Conservation (phyloP, 1,284 basidiomycete genomes). For the Neolentinus lepideus region DNA sequence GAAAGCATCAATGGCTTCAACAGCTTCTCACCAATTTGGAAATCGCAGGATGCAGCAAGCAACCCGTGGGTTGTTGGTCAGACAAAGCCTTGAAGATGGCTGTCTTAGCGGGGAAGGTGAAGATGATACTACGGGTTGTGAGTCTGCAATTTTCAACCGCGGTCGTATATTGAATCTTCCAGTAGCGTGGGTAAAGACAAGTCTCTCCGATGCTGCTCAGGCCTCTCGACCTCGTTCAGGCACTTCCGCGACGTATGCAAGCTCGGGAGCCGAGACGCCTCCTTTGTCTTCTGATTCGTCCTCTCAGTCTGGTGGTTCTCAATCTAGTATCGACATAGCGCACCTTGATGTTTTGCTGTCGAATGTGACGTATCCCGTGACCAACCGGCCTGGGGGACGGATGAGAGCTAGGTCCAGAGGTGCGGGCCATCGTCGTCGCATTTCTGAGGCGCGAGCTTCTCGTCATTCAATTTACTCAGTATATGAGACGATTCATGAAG, state of each 20-base stretch:
- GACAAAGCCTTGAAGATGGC: constrained; percentile 62
- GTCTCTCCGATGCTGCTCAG: constrained; percentile 52
- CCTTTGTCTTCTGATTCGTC: constrained; percentile 65
- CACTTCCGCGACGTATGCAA: constrained; percentile 59
- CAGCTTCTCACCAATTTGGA: constrained; percentile 54
- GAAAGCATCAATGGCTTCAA: constrained; percentile 58
- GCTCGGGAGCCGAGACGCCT: constrained; percentile 64
- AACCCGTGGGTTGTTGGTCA: constrained; percentile 49
- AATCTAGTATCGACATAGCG: constrained; percentile 67
- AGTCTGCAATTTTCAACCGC: constrained; percentile 18
- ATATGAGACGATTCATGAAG: constrained; percentile 76
- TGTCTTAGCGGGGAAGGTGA: constrained; percentile 58
- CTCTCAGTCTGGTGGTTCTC: constrained; percentile 58
- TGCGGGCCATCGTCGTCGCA: constrained; percentile 60
- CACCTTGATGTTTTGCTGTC: constrained; percentile 51
- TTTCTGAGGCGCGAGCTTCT: constrained; percentile 53
- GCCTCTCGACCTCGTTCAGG: constrained; percentile 56
- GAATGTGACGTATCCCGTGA: constrained; percentile 29
- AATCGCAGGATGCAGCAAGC: constrained; percentile 61
- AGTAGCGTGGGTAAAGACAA: constrained; percentile 33
- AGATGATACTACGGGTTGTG: constrained; percentile 47
- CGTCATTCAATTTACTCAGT: constrained; percentile 59
- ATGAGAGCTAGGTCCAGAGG: constrained; percentile 41
- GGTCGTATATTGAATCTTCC: constrained; percentile 9
- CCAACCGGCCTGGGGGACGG: constrained; percentile 26